phyloP scores from a whole-genome alignment of 306 rosid species.

The Macrotyloma uniflorum region DNA sequence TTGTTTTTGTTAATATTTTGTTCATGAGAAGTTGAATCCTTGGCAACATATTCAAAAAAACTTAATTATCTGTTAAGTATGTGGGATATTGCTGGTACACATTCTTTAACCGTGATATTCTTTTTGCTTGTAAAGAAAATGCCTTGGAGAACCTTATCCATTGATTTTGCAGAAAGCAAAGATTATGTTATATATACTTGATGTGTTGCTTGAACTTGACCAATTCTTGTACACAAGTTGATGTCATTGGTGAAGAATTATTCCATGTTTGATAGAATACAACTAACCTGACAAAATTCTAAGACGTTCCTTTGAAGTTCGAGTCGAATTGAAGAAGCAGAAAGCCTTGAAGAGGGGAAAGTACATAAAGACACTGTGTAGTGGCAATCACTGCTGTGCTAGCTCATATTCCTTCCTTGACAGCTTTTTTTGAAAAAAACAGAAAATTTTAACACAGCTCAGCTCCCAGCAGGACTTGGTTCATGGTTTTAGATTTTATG shows the following conservation, averaged over 20 bases:
- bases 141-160: slow-evolving; percentile 31
- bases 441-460: background rate
- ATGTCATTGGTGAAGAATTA: slow-evolving; percentile 33
- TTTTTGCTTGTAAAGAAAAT: too few relatives aligned
- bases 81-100: background rate
- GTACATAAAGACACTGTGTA: slow-evolving; percentile 22
- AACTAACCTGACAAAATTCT: slow-evolving; percentile 29
- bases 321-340: background rate
- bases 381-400: background rate
- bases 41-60: too few relatives aligned
- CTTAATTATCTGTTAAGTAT: too few relatives aligned
- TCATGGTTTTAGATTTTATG: background rate
- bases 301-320: background rate
- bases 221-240: slow-evolving; percentile 30
- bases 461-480: background rate
- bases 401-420: slow-evolving; percentile 10
- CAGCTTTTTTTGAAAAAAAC: background rate
- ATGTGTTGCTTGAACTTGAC: slow-evolving; percentile 33
- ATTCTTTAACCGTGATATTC: slow-evolving; percentile 29
- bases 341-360: slow-evolving; percentile 23
- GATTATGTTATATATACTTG: background rate
- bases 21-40: too few relatives aligned
- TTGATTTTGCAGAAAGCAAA: background rate
- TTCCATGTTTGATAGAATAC: background rate
- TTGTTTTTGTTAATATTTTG: too few relatives aligned